Conservation (phyloP, 495 filamentous ascomycete species). For the Lasiosphaeria miniovina region DNA sequence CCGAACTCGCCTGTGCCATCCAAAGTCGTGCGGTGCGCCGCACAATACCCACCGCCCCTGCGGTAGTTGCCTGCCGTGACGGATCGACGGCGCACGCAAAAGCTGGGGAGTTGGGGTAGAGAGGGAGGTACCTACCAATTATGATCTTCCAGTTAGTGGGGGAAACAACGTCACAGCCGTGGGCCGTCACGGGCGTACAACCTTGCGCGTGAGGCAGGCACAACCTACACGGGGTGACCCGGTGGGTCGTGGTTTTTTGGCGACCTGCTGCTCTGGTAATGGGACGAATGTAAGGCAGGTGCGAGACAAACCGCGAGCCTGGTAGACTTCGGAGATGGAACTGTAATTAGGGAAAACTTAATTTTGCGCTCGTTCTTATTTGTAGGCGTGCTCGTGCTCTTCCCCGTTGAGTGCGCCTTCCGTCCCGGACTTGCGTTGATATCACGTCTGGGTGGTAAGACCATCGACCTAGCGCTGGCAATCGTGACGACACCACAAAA, state of each 20-base stretch:
- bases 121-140: neutral
- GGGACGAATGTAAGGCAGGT: neutral
- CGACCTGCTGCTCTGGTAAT: too few species aligned
- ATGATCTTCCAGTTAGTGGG: too few species aligned
- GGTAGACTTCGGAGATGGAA: neutral
- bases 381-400: neutral
- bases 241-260: neutral
- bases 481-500: too few species aligned
- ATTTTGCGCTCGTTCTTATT: neutral
- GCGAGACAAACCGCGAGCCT: neutral
- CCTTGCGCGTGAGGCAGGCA: conserved; percentile 1
- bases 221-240: neutral
- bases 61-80: too few species aligned
- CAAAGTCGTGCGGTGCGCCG: neutral
- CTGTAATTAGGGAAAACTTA: neutral
- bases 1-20: neutral
- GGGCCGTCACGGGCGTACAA: neutral
- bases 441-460: too few species aligned
- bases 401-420: neutral
- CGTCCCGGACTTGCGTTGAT: too few species aligned
- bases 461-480: too few species aligned
- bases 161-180: neutral
- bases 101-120: neutral
- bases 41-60: neutral
- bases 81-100: neutral